Evolutionary conservation across 306 rosid species (phyloP), one percentile per base, ranked within the genome.

Genomic region (Fragaria vesca): DNA sequence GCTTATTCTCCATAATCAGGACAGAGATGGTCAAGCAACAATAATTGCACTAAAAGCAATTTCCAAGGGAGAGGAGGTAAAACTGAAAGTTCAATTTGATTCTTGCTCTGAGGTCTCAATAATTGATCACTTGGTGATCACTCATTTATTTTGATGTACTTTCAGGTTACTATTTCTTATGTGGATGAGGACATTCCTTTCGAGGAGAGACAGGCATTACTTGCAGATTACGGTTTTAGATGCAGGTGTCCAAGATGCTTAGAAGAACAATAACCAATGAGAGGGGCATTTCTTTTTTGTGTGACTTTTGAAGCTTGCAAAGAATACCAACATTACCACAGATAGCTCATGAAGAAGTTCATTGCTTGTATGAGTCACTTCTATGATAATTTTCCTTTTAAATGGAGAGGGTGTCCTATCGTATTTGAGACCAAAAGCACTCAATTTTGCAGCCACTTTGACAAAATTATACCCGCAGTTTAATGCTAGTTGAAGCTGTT

Each of bases 11-110:
- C 51, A 57, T 72, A 83, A 78, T 34, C 94, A 95, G 97, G 99
- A 95, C 78, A 83, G 84, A 84, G 99, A 93, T 80, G 99, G 97
- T 79, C 97, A 93, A 85, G 97, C 97, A 68, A 93, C 93, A 16
- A 84, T 93, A 85, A 72, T 95, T 82, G 91, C 97, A 66, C 52
- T 80, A 60, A 85, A 86, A 72, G 80, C 89, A 58, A 93, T 95
- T 74, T 12, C 62, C 77, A 90, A 81, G 80, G 99, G 96, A 72
- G 97, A 93, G 55, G 97, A 95, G 97, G 99, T 92, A 80, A 7
- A 30, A 43, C 18, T 40, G 48, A 50, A 61, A 34, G 21, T 21
- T 20, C 46, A 7, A 57, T 58, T 21, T n/a, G 32, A 28, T 18
- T 62, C 13, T 66, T 8, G 1, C 38, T 58, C 47, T 54, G 28